These are phyloP conservation scores for Microbotryum silenes-acaulis DNA, from an alignment of 1,284 basidiomycete genomes.

Conservation along the genomic window DNA sequence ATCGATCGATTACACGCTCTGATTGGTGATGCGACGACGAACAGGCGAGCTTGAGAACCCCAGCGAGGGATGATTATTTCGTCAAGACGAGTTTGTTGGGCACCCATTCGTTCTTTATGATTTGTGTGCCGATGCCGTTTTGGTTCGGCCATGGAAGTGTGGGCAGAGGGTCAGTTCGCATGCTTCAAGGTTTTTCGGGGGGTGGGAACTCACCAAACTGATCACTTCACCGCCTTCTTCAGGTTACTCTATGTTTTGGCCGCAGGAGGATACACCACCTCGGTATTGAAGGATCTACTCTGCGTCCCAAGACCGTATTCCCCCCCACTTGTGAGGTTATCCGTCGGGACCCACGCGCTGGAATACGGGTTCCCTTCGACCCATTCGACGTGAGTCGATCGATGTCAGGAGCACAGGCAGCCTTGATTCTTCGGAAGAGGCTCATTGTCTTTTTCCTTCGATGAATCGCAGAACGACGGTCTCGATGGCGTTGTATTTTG, in stretches of 20 bases:
- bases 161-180: slow-evolving; percentile 59
- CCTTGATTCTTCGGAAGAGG: neutral
- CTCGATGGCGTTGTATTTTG: slow-evolving; percentile 28
- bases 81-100: slow-evolving; percentile 75
- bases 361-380: slow-evolving; percentile 96
- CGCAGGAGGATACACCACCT: slow-evolving; percentile 41
- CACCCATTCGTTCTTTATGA: slow-evolving; percentile 87
- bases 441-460: neutral
- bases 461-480: slow-evolving; percentile 10
- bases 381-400: slow-evolving; percentile 83
- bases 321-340: slow-evolving; percentile 77
- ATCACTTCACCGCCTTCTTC: slow-evolving; percentile 63
- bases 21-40: neutral
- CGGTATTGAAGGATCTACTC: slow-evolving; percentile 56
- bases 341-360: slow-evolving; percentile 42
- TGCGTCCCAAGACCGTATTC: slow-evolving; percentile 86
- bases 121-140: slow-evolving; percentile 72
- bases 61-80: slow-evolving; percentile 77
- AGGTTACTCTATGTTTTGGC: slow-evolving; percentile 72
- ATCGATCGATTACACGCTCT: neutral
- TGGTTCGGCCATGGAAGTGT: slow-evolving; percentile 72
- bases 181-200: slow-evolving; percentile 1
- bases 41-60: slow-evolving; percentile 55
- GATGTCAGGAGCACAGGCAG: too few species aligned
- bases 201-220: neutral